A percentile compares a stretch with the other conserved stretches of the same genome.
Evolutionary conservation across 2,329 filamentous ascomycete species (phyloP).

Genomic region (Westerdykella aurantiaca): DNA sequence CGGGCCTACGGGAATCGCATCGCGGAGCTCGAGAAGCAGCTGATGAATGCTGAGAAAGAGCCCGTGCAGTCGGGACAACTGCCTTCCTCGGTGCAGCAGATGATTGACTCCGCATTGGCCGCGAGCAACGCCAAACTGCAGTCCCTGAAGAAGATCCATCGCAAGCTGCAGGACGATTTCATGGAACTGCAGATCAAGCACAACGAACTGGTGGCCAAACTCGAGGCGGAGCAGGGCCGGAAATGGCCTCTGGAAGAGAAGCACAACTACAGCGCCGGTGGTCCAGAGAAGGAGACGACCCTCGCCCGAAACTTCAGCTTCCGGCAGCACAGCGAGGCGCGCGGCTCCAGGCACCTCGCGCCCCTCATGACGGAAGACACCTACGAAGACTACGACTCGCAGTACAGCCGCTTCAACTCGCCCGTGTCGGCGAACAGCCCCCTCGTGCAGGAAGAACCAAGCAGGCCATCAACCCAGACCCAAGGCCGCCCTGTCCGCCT

Average conservation of each 20-base stretch:
- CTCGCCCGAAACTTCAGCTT: conserved; percentile 25
- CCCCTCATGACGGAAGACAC: conserved; percentile 16
- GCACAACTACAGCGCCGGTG: conserved; percentile 6
- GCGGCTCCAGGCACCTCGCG: conserved; percentile 20
- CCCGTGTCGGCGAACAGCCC: conserved; percentile 22
- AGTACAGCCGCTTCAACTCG: conserved; percentile 9
- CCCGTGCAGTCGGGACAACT: conserved; percentile 28
- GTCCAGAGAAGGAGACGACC: conserved; percentile 6
- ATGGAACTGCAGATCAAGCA: conserved; percentile 47
- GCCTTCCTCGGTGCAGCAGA: conserved; percentile 39
- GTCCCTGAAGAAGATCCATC: conserved; percentile 49
- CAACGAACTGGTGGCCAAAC: conserved; percentile 36
- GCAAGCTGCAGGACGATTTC: conserved; percentile 46
- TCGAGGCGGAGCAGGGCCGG: conserved; percentile 23
- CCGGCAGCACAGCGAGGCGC: conserved; percentile 13
- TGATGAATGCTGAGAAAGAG: conserved; percentile 22
- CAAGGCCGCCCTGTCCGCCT: conserved; percentile 22
- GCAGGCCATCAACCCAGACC: conserved; percentile 7
- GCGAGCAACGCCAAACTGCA: conserved; percentile 44
- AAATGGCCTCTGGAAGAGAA: conserved; percentile 14
- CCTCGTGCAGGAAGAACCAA: not conserved
- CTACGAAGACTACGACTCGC: not conserved
- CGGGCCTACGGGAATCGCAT: conserved; percentile 47
- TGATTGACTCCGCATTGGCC: conserved; percentile 46
- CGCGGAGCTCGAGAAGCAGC: conserved; percentile 40